phyloP scores from a whole-genome alignment of 371 early-diverging fungal species.

The Blakeslea trispora region DNA sequence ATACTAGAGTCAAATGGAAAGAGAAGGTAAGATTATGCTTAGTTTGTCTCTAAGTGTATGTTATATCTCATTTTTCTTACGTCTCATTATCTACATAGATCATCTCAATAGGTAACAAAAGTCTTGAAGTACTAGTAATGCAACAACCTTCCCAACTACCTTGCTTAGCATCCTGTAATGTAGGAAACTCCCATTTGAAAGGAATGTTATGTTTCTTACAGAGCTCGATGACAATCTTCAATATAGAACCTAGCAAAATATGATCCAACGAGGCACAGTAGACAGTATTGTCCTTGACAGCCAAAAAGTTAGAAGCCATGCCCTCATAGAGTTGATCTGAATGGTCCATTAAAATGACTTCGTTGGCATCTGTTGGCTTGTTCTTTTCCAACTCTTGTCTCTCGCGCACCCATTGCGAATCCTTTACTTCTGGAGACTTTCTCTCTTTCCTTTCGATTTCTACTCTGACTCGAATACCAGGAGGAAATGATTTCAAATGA shows the following conservation, averaged over 20 bases:
- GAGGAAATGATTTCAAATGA: conserved; percentile 27
- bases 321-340: conserved; percentile 60
- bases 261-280: conserved; percentile 58
- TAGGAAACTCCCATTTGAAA: conserved; percentile 51
- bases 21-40: neutral
- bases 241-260: conserved; percentile 62
- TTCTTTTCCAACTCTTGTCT: conserved; percentile 38
- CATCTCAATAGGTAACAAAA: conserved; percentile 54
- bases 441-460: conserved; percentile 50
- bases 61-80: conserved; percentile 11
- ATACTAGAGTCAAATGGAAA: conserved; percentile 21
- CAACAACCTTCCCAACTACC: conserved; percentile 63
- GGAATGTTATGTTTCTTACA: conserved; percentile 52
- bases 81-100: conserved; percentile 39
- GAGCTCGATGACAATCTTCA: conserved; percentile 52
- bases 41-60: neutral
- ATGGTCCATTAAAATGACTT: conserved; percentile 56
- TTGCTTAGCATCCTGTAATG: conserved; percentile 35
- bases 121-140: conserved; percentile 62
- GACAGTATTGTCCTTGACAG: conserved; percentile 22
- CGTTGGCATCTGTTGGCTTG: conserved; percentile 50
- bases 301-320: conserved; percentile 66
- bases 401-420: conserved; percentile 68
- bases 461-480: conserved; percentile 39
- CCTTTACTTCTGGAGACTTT: conserved; percentile 55